A percentile compares a stretch with the other conserved stretches of the same genome.
These are phyloP conservation scores for Mikania micrantha DNA, from an alignment of 129 eudicot species.

Conservation along the genomic window DNA sequence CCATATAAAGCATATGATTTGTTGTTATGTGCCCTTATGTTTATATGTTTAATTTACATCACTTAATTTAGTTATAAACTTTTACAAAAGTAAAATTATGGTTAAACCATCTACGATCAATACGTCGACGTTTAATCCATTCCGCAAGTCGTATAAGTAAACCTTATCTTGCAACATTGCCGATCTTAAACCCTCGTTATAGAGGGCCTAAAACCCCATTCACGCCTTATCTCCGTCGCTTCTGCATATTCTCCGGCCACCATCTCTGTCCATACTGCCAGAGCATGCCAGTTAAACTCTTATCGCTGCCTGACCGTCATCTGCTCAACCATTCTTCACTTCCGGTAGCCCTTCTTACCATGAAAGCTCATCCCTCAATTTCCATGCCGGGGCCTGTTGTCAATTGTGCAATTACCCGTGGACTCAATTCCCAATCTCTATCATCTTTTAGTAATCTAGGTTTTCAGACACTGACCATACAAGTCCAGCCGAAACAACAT, in stretches of 20 bases:
- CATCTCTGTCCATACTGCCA: conserved; percentile 1
- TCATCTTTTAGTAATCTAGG: conserved; percentile 27
- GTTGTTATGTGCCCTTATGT: too few relatives aligned
- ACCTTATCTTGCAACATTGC: conserved; percentile 18
- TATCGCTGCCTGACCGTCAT: conserved; percentile 27
- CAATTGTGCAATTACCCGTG: conserved; percentile 45
- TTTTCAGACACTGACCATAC: conserved; percentile 15
- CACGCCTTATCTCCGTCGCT: conserved; percentile 25
- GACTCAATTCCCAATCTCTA: conserved; percentile 34
- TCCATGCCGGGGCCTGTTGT: conserved; percentile 29
- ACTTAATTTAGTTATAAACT: too few relatives aligned
- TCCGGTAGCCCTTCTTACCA: conserved; percentile 36
- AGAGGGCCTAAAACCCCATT: conserved; percentile 33
- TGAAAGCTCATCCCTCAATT: conserved; percentile 31
- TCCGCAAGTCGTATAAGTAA: neutral
- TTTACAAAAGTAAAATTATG: too few relatives aligned
- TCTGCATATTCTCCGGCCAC: conserved; percentile 14
- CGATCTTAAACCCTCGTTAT: conserved; percentile 29
- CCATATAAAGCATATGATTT: too few relatives aligned
- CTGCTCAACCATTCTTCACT: conserved; percentile 34
- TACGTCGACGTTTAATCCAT: conserved; percentile 4
- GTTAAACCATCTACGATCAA: neutral
- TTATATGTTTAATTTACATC: too few relatives aligned
- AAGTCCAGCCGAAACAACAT: neutral
- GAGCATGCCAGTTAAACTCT: conserved; percentile 45